Percentiles rank a stretch among this genome's conserved stretches.
phyloP scores from a whole-genome alignment of 306 rosid genomes.

The Trifolium dubium region DNA sequence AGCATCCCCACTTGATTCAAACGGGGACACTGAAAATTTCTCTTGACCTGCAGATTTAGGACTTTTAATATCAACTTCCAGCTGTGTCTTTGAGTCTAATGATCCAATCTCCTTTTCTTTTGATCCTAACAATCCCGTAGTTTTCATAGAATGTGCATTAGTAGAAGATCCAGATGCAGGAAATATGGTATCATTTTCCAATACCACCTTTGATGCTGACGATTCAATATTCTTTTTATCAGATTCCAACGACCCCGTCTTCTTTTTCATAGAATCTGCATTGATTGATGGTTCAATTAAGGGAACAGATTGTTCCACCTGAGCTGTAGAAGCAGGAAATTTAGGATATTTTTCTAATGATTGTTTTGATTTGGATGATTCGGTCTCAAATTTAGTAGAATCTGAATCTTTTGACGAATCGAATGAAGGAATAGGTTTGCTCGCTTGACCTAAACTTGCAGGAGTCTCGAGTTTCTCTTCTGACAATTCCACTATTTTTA shows the following conservation, averaged over 20 bases:
- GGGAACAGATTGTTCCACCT: conserved; percentile 43
- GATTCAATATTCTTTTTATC: conserved; percentile 29
- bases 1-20: conserved; percentile 36
- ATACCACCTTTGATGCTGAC: conserved; percentile 2
- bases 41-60: conserved; percentile 30
- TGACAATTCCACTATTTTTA: conserved; percentile 23
- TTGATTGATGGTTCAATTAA: conserved; percentile 24
- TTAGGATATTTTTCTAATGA: conserved; percentile 44
- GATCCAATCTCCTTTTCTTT: conserved; percentile 26
- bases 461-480: conserved; percentile 37
- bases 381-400: conserved; percentile 29
- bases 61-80: conserved; percentile 24
- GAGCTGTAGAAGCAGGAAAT: conserved; percentile 36
- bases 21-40: conserved; percentile 12
- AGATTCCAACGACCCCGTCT: conserved; percentile 29
- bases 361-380: conserved; percentile 39
- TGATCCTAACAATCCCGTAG: conserved; percentile 38
- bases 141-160: conserved; percentile 34
- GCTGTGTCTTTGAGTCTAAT: conserved; percentile 34
- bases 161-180: conserved; percentile 28
- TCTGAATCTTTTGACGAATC: conserved; percentile 40
- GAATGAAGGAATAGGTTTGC: conserved; percentile 37
- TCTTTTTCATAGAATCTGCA: conserved; percentile 27
- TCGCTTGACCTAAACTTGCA: conserved; percentile 27
- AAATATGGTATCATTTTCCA: conserved; percentile 22